These are phyloP conservation scores for Wickerhamiella shivajii DNA, from an alignment of 805 yeast species.

Conservation along the genomic window DNA sequence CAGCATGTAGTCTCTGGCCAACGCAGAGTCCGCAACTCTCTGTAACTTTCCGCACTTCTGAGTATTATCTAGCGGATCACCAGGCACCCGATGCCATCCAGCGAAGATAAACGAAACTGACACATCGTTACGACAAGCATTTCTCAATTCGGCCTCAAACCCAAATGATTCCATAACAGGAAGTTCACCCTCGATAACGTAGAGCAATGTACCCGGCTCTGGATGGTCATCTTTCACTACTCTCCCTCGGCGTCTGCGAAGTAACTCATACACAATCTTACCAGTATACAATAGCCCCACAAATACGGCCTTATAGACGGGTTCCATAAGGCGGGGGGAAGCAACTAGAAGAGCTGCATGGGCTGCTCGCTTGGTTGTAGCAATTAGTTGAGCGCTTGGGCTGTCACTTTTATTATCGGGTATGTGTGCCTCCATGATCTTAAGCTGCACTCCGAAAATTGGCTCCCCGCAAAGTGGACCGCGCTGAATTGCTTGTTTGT, in stretches of 20 bases:
- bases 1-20: conserved; percentile 79
- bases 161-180: conserved; percentile 91
- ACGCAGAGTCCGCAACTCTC: conserved; percentile 53
- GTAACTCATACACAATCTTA: conserved; percentile 33
- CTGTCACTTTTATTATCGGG: conserved; percentile 35
- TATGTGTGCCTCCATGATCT: conserved; percentile 45
- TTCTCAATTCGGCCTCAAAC: conserved; percentile 68
- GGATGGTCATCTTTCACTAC: conserved; percentile 33
- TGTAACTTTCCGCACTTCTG: conserved; percentile 51
- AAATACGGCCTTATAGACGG: conserved; percentile 48
- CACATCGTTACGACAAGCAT: conserved; percentile 67
- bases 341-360: conserved; percentile 69
- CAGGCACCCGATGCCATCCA: conserved; percentile 72
- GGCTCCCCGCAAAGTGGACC: conserved; percentile 93
- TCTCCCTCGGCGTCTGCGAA: conserved; percentile 60
- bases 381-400: conserved; percentile 58
- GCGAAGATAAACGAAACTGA: conserved; percentile 50
- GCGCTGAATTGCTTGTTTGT: conserved; percentile 65
- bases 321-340: conserved; percentile 68
- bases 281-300: conserved; percentile 39
- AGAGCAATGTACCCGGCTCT: conserved; percentile 61
- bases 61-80: conserved; percentile 70
- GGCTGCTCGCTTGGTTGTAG: conserved; percentile 73
- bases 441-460: conserved; percentile 38
- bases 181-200: conserved; percentile 42